Conservation (phyloP, 78 protist species). For the Dictyostelium brefeldianum region DNA sequence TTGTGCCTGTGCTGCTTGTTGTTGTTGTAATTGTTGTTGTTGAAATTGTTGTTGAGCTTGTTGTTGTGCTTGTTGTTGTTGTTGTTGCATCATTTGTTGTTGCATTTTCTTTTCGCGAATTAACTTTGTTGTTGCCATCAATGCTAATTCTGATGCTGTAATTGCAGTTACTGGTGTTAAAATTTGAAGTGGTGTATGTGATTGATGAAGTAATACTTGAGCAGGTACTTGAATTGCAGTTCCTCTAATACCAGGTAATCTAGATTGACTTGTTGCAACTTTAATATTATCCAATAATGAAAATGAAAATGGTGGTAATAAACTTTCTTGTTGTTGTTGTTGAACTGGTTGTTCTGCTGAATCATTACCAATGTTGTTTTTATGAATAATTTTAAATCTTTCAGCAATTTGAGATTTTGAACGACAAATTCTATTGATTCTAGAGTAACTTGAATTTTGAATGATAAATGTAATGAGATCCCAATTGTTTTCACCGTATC, state of each 20-base stretch:
- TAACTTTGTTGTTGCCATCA: slow-evolving; percentile 1
- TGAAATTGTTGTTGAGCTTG: slow-evolving; percentile 2
- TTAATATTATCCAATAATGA: slow-evolving; percentile 29
- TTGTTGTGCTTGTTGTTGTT: slow-evolving; percentile 6
- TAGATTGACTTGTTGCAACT: slow-evolving; percentile 8
- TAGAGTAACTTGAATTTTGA: neutral
- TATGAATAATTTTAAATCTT: slow-evolving; percentile 13
- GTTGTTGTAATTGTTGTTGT: neutral
- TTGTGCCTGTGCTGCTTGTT: slow-evolving; percentile 19
- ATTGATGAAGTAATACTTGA: slow-evolving; percentile 14
- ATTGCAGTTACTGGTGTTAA: neutral
- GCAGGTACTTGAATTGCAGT: slow-evolving; percentile 25
- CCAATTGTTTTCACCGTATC: slow-evolving; percentile 70
- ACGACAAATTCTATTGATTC: slow-evolving; percentile 12
- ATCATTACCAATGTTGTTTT: neutral
- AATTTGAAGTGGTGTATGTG: slow-evolving; percentile 8
- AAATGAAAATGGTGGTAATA: slow-evolving; percentile 15
- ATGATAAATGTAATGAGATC: slow-evolving; percentile 52
- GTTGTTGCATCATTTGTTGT: neutral
- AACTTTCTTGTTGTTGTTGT: neutral
- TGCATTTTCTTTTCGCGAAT: slow-evolving; percentile 52
- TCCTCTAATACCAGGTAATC: slow-evolving; percentile 46
- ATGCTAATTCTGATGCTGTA: slow-evolving; percentile 32
- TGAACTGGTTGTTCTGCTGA: neutral
- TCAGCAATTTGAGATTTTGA: slow-evolving; percentile 38